These are phyloP conservation scores for Fistulinella cinereoalba DNA, from an alignment of 1,284 basidiomycete genomes.

Conservation along the genomic window DNA sequence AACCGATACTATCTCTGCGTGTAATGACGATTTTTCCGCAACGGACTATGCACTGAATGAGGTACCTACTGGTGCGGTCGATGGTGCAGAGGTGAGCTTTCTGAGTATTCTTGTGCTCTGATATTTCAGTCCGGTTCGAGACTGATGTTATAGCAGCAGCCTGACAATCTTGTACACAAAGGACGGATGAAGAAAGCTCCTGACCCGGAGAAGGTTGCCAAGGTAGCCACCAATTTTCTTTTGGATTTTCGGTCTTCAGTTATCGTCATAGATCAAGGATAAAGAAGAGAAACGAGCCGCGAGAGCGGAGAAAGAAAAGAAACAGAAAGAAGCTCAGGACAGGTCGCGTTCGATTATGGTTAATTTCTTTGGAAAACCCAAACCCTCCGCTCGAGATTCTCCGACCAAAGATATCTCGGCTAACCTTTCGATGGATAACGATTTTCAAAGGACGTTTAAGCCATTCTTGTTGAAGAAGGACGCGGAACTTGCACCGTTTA, in stretches of 20 bases:
- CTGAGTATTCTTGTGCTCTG: neutral
- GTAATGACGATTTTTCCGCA: neutral
- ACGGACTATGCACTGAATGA: conserved; percentile 21
- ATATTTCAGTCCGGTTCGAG: neutral
- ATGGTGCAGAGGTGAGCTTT: conserved; percentile 36
- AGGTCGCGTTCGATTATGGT: conserved; percentile 74
- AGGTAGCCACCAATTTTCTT: conserved; percentile 40
- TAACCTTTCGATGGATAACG: conserved; percentile 48
- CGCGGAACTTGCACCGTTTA: conserved; percentile 64
- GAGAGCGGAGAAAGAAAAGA: conserved; percentile 56
- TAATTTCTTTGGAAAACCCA: conserved; percentile 69
- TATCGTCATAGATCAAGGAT: conserved; percentile 55
- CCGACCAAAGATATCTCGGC: conserved; percentile 38
- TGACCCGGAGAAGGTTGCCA: conserved; percentile 60
- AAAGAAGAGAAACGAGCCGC: conserved; percentile 61
- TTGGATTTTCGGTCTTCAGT: conserved; percentile 4
- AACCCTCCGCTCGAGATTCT: conserved; percentile 32
- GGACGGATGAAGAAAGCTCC: conserved; percentile 48
- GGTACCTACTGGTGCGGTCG: conserved; percentile 28
- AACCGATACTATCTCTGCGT: conserved; percentile 9
- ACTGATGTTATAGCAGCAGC: conserved; percentile 12
- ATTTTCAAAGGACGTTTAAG: conserved; percentile 74
- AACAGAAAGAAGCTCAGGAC: conserved; percentile 61
- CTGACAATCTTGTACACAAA: conserved; percentile 17
- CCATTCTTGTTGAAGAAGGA: conserved; percentile 76